Conservation (phyloP, 257 asterid genomes). For the Salvia splendens region DNA sequence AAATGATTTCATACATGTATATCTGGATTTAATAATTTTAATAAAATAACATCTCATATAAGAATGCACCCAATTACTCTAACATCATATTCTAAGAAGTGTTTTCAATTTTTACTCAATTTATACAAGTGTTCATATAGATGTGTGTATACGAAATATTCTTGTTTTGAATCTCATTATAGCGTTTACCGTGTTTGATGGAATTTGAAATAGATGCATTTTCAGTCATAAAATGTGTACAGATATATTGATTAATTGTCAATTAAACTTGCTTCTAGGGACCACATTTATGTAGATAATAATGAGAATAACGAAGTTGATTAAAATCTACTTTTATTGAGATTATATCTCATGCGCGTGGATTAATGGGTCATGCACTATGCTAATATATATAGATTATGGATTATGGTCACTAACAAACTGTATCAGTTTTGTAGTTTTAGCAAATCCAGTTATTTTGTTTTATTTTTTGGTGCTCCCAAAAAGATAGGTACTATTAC, state of each 20-base stretch:
- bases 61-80: background rate
- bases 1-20: slow-evolving; percentile 32
- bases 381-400: background rate
- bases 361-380: slow-evolving; percentile 38
- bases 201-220: too few relatives aligned
- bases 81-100: background rate
- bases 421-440: too few relatives aligned
- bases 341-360: slow-evolving; percentile 36
- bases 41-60: slow-evolving; percentile 24
- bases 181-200: too few relatives aligned
- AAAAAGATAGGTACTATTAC: too few relatives aligned
- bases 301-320: slow-evolving; percentile 33
- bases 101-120: background rate
- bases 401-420: too few relatives aligned
- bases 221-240: background rate
- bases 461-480: too few relatives aligned
- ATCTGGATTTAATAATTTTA: slow-evolving; percentile 28
- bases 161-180: too few relatives aligned
- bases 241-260: background rate
- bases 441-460: too few relatives aligned
- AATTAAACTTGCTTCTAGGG: slow-evolving; percentile 24
- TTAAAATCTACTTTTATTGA: slow-evolving; percentile 33
- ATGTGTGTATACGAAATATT: too few relatives aligned
- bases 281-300: slow-evolving; percentile 40
- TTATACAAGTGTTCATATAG: background rate